A percentile compares a stretch with the other conserved stretches of the same genome.
Conservation (phyloP, 768 basidiomycete species). For the Russula foetens region DNA sequence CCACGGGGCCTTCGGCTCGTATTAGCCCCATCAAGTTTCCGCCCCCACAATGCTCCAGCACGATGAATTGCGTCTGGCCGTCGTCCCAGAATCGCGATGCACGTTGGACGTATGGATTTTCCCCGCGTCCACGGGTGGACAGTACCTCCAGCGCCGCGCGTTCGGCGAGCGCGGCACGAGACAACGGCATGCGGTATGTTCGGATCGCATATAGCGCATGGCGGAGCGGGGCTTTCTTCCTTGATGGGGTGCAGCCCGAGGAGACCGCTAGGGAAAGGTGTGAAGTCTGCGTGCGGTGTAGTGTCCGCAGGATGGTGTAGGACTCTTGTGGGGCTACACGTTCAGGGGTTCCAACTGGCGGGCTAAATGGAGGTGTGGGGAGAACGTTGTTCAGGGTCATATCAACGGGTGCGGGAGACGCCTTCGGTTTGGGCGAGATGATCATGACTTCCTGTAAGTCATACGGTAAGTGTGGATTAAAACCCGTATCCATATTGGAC, state of each 20-base stretch:
- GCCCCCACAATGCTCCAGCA: constrained; percentile 15
- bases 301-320: constrained; percentile 18
- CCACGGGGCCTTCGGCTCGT: constrained; percentile 11
- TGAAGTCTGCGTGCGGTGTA: constrained; percentile 13
- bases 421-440: constrained; percentile 16
- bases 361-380: constrained; percentile 4
- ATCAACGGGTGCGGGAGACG: not conserved
- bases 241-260: constrained; percentile 2
- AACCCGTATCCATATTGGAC: not conserved
- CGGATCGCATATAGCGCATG: constrained; percentile 18
- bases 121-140: not conserved
- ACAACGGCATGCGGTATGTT: constrained; percentile 15
- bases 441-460: constrained; percentile 19
- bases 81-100: constrained; percentile 19
- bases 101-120: constrained; percentile 14
- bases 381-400: not conserved
- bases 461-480: not conserved
- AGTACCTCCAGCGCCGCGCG: constrained; percentile 11
- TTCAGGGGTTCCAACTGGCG: not conserved
- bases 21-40: constrained; percentile 15
- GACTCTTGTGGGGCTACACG: constrained; percentile 1
- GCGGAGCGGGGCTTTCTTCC: constrained; percentile 5
- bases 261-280: constrained; percentile 14
- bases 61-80: constrained; percentile 14
- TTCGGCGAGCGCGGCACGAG: constrained; percentile 6